A percentile compares a stretch with the other conserved stretches of the same genome.
Evolutionary conservation across 2,329 filamentous ascomycete genomes (phyloP).

Genomic region (Colletotrichum noveboracense): DNA sequence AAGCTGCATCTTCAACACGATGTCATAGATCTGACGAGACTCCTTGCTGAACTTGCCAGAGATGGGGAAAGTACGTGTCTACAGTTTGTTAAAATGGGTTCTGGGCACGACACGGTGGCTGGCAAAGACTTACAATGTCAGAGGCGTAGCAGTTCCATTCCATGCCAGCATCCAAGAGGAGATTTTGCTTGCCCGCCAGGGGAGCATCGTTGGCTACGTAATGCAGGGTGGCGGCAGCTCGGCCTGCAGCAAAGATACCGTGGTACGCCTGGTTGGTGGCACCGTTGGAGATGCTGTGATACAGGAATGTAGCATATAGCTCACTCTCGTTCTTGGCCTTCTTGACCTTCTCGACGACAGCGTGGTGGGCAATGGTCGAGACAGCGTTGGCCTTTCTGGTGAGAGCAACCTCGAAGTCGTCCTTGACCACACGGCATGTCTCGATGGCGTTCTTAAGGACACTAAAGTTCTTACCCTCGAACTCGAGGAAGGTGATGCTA

Average conservation of each 20-base stretch:
- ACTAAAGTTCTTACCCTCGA: slow-evolving; percentile 53
- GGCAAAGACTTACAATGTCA: slow-evolving; percentile 53
- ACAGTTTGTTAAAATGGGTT: slow-evolving; percentile 38
- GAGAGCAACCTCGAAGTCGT: slow-evolving; percentile 75
- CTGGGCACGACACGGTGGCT: neutral
- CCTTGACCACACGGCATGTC: slow-evolving; percentile 72
- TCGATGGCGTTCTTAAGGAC: slow-evolving; percentile 68
- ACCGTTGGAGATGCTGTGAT: slow-evolving; percentile 75
- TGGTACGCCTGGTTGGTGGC: slow-evolving; percentile 87
- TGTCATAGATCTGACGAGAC: slow-evolving; percentile 76
- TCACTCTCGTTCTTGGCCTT: slow-evolving; percentile 79
- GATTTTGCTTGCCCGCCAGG: slow-evolving; percentile 73
- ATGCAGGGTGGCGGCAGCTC: slow-evolving; percentile 84
- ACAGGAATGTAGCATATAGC: slow-evolving; percentile 81
- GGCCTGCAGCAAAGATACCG: slow-evolving; percentile 82
- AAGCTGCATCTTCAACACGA: slow-evolving; percentile 87
- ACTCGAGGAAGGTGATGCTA: slow-evolving; percentile 70
- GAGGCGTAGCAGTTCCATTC: slow-evolving; percentile 78
- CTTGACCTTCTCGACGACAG: slow-evolving; percentile 65
- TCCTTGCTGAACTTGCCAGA: slow-evolving; percentile 73
- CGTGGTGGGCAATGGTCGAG: slow-evolving; percentile 69
- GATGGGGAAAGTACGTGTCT: slow-evolving; percentile 89
- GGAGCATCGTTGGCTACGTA: slow-evolving; percentile 82
- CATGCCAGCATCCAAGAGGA: slow-evolving; percentile 84
- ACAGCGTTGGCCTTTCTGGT: slow-evolving; percentile 75